Evolutionary conservation across 2,329 filamentous ascomycete species (phyloP), one percentile per base, ranked within the genome.

Genomic region (Sarocladium oryzae): DNA sequence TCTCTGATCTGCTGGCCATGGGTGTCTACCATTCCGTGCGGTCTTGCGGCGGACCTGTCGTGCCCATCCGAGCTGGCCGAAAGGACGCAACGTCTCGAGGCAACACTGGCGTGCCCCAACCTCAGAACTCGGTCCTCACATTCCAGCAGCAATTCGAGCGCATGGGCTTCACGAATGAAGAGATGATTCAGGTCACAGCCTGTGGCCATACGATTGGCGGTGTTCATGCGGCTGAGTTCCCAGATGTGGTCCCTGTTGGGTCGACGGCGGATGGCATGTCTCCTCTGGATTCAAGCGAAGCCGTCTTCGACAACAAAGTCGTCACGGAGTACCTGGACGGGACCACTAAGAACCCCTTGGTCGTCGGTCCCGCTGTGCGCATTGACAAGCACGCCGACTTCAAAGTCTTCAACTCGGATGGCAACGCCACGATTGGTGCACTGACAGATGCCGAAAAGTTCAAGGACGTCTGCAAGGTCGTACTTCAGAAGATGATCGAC

Each of bases 171-270:
- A 73, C 63, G 49, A 61, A 62, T 10, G 62, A 69, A 15, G 77
- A 84, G 56, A 84, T 83, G 78, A 81, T 84, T 37, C 73, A 78
- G 58, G 67, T 81, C 21, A 74, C 73, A 2, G 80, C 79, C 9
- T 85, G 81, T 59, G 81, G 81, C 2, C 81, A 85, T 60, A 78
- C 77, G 0, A 61, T 85, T 20, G 81, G 81, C 20, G 77, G 79
- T 15, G 80, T 84, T 7, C 81, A 84, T 62, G 66, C 68, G 23
- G 59, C 61, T 9, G 70, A 81, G 55, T 81, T 81, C 54, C 75
- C 77, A 0, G 66, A 73, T 8, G 74, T 84, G 37, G 74, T 81
- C 2, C 67, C 74, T 1, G 54, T 65, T 2, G 72, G 72, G 4
- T 67, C 67, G 4, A 66, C 65, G 10, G 59, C 67, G 8, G 68